Evolutionary conservation across 306 rosid species (phyloP).

Genomic region (Mucuna pruriens): DNA sequence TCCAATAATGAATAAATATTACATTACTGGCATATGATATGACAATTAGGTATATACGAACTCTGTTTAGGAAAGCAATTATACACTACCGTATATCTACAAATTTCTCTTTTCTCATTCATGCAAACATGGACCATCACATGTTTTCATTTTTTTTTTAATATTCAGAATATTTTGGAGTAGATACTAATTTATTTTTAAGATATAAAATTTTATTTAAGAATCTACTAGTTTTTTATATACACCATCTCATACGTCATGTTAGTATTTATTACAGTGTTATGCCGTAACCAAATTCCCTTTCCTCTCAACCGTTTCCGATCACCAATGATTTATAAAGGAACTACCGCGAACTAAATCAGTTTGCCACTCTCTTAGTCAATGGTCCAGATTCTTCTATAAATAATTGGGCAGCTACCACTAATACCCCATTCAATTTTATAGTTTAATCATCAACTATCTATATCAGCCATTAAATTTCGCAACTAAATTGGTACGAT

Average conservation of each 20-base stretch:
- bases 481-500: not conserved
- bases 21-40: not conserved
- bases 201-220: too few species aligned
- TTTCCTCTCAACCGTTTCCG: constrained; percentile 29
- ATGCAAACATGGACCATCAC: constrained; percentile 25
- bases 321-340: constrained; percentile 14
- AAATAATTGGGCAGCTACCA: constrained; percentile 31
- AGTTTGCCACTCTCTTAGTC: not conserved
- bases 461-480: constrained; percentile 40
- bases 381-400: constrained; percentile 24
- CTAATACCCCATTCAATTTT: constrained; percentile 3
- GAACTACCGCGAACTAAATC: constrained; percentile 2
- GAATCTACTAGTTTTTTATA: too few species aligned
- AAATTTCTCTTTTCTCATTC: constrained; percentile 9
- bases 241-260: too few species aligned
- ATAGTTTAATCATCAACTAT: constrained; percentile 29
- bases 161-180: too few species aligned
- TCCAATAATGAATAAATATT: not conserved
- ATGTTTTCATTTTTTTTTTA: constrained; percentile 42
- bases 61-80: not conserved
- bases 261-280: constrained; percentile 25
- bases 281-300: constrained; percentile 6
- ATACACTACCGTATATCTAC: not conserved
- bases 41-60: not conserved
- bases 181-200: too few species aligned